Conservation (phyloP, 2,329 filamentous ascomycete species). For the Trichoderma arundinaceum region DNA sequence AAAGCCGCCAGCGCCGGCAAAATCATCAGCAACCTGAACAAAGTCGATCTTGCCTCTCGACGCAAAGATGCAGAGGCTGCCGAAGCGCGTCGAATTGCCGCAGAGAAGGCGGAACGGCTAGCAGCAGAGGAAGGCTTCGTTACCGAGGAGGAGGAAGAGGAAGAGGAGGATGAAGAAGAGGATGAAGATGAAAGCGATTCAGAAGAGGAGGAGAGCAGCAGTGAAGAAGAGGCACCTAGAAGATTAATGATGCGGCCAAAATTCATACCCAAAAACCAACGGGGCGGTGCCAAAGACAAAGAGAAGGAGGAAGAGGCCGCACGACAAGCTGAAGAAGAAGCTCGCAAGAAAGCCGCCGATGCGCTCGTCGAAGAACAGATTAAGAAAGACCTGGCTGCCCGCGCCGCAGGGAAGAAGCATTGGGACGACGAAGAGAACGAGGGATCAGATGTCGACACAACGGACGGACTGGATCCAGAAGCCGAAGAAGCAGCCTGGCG, state of each 20-base stretch:
- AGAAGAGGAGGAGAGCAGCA: constrained; percentile 52
- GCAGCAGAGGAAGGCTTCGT: constrained; percentile 68
- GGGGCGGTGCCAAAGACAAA: constrained; percentile 45
- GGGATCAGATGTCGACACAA: constrained; percentile 82
- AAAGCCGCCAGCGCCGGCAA: constrained; percentile 62
- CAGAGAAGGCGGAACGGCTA: constrained; percentile 56
- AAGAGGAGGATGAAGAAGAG: constrained; percentile 43
- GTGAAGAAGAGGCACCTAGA: constrained; percentile 63
- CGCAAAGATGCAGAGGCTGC: constrained; percentile 53
- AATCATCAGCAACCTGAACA: constrained; percentile 59
- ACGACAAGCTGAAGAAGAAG: constrained; percentile 61
- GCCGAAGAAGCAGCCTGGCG: constrained; percentile 94
- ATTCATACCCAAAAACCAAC: constrained; percentile 65
- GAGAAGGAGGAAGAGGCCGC: constrained; percentile 46
- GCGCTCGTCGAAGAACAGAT: constrained; percentile 88
- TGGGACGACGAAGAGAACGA: constrained; percentile 82
- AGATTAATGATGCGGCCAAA: constrained; percentile 66
- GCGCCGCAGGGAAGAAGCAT: constrained; percentile 76
- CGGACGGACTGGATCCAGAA: constrained; percentile 82
- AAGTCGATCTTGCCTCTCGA: constrained; percentile 58
- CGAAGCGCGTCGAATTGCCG: constrained; percentile 54
- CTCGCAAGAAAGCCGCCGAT: constrained; percentile 72
- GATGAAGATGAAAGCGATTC: constrained; percentile 50
- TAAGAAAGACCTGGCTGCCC: constrained; percentile 76
- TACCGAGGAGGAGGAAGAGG: constrained; percentile 59